These are phyloP conservation scores for Fusarium nurragi DNA, from an alignment of 2,329 filamentous ascomycete genomes.

Conservation along the genomic window DNA sequence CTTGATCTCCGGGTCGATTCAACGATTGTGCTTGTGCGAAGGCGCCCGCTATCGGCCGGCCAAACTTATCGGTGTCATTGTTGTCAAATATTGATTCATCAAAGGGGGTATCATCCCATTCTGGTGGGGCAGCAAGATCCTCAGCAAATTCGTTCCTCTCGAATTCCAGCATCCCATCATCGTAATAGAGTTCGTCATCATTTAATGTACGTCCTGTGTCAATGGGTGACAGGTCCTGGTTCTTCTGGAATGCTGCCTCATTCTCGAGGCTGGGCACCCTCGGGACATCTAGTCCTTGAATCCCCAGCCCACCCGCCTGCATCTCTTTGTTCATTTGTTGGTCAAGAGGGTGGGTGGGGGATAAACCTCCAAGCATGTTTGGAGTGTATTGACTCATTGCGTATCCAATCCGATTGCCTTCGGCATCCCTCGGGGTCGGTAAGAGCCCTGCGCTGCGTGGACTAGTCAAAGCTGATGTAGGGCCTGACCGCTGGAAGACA, in stretches of 20 bases:
- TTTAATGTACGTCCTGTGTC: constrained; percentile 15
- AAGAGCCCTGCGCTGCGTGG: constrained; percentile 59
- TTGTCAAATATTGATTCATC: constrained; percentile 80
- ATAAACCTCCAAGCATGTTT: constrained; percentile 30
- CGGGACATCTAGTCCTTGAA: constrained; percentile 50
- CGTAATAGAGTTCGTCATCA: constrained; percentile 75
- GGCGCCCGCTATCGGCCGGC: constrained; percentile 66
- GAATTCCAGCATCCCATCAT: constrained; percentile 67
- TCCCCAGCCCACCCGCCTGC: constrained; percentile 53
- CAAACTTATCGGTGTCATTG: constrained; percentile 70
- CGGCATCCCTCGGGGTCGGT: constrained; percentile 64
- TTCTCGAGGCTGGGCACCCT: constrained; percentile 28
- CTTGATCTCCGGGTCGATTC: constrained; percentile 48
- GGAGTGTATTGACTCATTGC: constrained; percentile 61
- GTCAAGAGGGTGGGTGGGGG: constrained; percentile 25
- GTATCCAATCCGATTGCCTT: constrained; percentile 66
- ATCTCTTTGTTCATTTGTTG: constrained; percentile 21
- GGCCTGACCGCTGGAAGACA: constrained; percentile 64
- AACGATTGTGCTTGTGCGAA: constrained; percentile 64
- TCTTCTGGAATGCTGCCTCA: constrained; percentile 37
- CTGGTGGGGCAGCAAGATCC: constrained; percentile 51
- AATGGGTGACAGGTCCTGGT: constrained; percentile 29
- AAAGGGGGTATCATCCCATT: constrained; percentile 67
- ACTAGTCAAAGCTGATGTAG: constrained; percentile 60
- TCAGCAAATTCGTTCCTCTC: constrained; percentile 57